These are phyloP conservation scores for Azolla pinnata DNA, from an alignment of 75 land plant genomes.

Conservation along the genomic window DNA sequence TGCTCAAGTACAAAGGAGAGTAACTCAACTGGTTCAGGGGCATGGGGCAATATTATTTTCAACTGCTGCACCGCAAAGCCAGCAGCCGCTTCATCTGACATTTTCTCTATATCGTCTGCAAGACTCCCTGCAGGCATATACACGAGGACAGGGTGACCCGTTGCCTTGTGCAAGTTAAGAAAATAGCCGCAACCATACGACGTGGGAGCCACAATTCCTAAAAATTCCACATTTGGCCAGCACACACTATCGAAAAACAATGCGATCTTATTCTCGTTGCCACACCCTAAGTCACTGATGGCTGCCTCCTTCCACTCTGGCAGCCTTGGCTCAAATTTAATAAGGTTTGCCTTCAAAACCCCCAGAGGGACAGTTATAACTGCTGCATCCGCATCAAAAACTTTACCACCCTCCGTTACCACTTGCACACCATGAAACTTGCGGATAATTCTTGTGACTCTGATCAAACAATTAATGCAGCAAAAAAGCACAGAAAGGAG, in stretches of 20 bases:
- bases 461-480: conserved; percentile 17
- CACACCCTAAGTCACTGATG: conserved; percentile 35
- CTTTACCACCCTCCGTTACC: conserved; percentile 22
- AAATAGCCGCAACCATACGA: conserved; percentile 53
- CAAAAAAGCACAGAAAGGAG: not conserved
- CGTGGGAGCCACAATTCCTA: conserved; percentile 46
- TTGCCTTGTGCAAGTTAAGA: conserved; percentile 47
- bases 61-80: conserved; percentile 34
- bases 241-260: conserved; percentile 36
- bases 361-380: conserved; percentile 40
- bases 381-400: conserved; percentile 42
- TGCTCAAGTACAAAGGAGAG: too few relatives aligned
- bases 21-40: conserved; percentile 38
- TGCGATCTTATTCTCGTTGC: conserved; percentile 55
- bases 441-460: conserved; percentile 29
- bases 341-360: conserved; percentile 30
- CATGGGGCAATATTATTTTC: conserved; percentile 36
- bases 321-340: conserved; percentile 40
- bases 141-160: conserved; percentile 46
- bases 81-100: conserved; percentile 38
- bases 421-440: conserved; percentile 24
- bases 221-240: conserved; percentile 55
- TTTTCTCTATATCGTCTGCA: conserved; percentile 41
- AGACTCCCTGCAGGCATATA: conserved; percentile 53
- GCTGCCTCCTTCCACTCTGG: conserved; percentile 48